These are phyloP conservation scores for Fusarium anthophilum DNA, from an alignment of 2,329 filamentous ascomycete species.

Conservation along the genomic window DNA sequence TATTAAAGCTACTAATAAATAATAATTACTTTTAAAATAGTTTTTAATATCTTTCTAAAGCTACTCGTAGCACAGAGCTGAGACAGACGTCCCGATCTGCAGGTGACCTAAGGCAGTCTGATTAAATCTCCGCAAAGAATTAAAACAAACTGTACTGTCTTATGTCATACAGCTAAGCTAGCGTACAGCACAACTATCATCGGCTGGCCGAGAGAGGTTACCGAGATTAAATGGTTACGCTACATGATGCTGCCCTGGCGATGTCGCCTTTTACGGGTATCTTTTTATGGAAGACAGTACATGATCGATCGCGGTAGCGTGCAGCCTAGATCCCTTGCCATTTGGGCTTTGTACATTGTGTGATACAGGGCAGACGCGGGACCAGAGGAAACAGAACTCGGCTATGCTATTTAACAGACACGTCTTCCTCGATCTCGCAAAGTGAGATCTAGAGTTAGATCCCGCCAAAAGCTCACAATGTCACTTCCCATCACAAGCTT, in stretches of 20 bases:
- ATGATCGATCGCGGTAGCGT: rapidly evolving
- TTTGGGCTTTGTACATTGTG: not conserved
- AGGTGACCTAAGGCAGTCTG: rapidly evolving
- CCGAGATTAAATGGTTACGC: not conserved
- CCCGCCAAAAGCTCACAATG: not conserved
- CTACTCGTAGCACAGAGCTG: too few relatives aligned
- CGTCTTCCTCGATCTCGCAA: not conserved
- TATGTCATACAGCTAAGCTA: not conserved
- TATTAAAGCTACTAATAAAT: too few relatives aligned
- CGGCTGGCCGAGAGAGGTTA: rapidly evolving
- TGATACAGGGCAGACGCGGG: too few relatives aligned
- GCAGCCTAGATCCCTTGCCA: rapidly evolving
- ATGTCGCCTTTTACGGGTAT: not conserved
- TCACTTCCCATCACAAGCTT: not conserved
- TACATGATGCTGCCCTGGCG: too few relatives aligned
- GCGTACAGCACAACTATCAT: rapidly evolving
- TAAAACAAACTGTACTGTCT: not conserved
- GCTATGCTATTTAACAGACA: not conserved
- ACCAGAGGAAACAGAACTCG: not conserved
- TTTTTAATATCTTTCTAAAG: too few relatives aligned
- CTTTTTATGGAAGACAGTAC: not conserved
- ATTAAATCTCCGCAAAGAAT: not conserved
- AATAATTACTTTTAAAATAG: too few relatives aligned
- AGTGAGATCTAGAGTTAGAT: not conserved
- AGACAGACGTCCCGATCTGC: not conserved